Evolutionary conservation across 495 filamentous ascomycete species (phyloP), one percentile per base, ranked within the genome.

Genomic region (Aspergillus mulundensis): DNA sequence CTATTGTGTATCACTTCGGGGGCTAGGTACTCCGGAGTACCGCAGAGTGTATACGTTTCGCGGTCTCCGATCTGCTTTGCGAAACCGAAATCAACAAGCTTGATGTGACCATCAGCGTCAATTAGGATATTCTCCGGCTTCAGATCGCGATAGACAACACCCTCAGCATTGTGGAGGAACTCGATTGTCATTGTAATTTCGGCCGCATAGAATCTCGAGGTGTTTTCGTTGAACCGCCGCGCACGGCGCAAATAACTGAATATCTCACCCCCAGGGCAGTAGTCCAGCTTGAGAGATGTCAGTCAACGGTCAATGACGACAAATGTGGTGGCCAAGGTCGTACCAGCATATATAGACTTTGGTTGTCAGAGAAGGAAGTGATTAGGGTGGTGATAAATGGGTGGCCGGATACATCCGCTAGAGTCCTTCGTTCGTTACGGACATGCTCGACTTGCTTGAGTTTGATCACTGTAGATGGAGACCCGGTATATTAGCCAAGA

Each of bases 381-480:
- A 94, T 77, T 62, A 96, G 79, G n/a, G 84, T 88, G 56, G 92
- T 97, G 64, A 97, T 96, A 71, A 97, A 97, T 32, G 94, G 94
- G 68, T 97, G 89, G 18, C 91, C 91, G 45, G 89, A 83, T 28
- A 97, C 93, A 53, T 89, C 87, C 57, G 87, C 84, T 5, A 98
- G 84, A 16, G 95, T 87, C 59, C 83, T 84, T 34, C 94, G 86
- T 75, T 98, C 94, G 70, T 96, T 94, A 61, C 90, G 87, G 55
- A 97, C 91, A 77, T 97, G 94, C 74, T 97, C 94, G 61, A 97
- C 87, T 73, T 98, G 94, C 80, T 98, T 97, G 59, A 97, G 77
- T 61, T 89, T 89, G 75, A 98, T 92, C 55, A 97, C 91, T 90
- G n/a, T n/a, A 47, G 11, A n/a, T 44, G 15, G 45, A 50, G 24